Base-by-base conservation (phyloP, 768 basidiomycete genomes). In the Tricholoma hemisulphureum region DNA sequence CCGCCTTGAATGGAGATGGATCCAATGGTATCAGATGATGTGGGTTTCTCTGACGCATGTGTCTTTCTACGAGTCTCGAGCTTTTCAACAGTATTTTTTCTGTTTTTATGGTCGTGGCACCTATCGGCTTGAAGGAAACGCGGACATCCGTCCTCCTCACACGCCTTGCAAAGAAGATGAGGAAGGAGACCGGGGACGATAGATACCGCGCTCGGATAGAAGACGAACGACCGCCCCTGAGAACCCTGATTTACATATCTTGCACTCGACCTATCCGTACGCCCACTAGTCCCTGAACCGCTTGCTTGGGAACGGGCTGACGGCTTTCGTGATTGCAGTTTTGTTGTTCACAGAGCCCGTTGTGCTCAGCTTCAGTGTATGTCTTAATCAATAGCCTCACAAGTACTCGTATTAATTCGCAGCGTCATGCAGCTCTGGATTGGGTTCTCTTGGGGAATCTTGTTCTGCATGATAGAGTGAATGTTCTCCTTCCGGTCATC, bases 11-110 rank as follows among this genome's bases (percentile, higher is more conserved):
- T 93, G 91, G 89, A 77, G 88, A 24, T 93, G 91, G 89, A 90
- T 95, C 24, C 85, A 91, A 63, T 93, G 89, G 91, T 80, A 91
- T 10, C 85, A 86, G 60, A 75, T 85, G 64, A 89, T 87, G 87
- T 84, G 49, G 1, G 75, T 70, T 6, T 21, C 26, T 21, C 31
- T 37, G 55, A 65, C 64, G 23, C 10, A 21, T 29, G 20, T 18
- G 9, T 18, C 6, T 32, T 28, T 37, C 16, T 23, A 39, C 21
- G 6, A 28, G 32, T 8, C 48, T 54, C 35, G 46, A 53, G 28
- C 13, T 21, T 18, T 24, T 20, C 13, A 24, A 34, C 39, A 88
- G 90, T 52, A 66, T 83, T 34, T 78, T 77, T 29, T 85, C 79
- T 2, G 63, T 76, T 1, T 85, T 83, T 55, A 62, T 85, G 8